Base-by-base conservation (phyloP, 2,329 filamentous ascomycete species). In the Endothia cerciana region DNA sequence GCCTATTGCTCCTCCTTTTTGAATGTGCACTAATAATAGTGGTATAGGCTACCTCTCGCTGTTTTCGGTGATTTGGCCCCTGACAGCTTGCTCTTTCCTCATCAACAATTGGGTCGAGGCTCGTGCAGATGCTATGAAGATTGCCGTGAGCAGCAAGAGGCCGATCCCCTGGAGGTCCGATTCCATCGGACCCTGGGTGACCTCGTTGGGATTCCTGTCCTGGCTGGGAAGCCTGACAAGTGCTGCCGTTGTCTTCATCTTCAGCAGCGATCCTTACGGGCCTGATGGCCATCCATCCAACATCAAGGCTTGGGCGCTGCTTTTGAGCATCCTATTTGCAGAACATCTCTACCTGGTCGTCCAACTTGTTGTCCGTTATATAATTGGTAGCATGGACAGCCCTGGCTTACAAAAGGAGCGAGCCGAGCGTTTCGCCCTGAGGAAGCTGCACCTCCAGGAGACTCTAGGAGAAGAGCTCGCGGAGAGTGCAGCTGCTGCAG, bases 41-140 rank as follows among this genome's bases (percentile, higher is more conserved):
- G 10, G 4, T 5, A 15, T 86, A 82, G 93, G 94, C 38, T 98
- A 97, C 75, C 84, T 99, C 0, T 90, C 91, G 0, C 85, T 98
- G 11, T 98, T 98, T 77, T 95, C 92, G 0, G 91, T 95, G 2
- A 89, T 97, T 63, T 99, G 95, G 95, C 95, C 95, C 0, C 82
- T 98, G n/a, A 94, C 94, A 0, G 90, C 91, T 1, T 84, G 93
- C 65, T 94, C 91, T 1, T 98, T 98, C 80, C 81, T 98, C 15
- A 81, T 95, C 77, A 98, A 98, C 80, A 96, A 98, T 80, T 98
- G 94, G 93, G 81, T 99, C 65, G 95, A 98, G 76, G 86, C 98
- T 47, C 91, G 95, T 51, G 92, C 92, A 0, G 95, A 99, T 74
- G 94, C 94, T 2, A 86, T 97, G 80, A 99, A 99, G 77, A 97